phyloP scores from a whole-genome alignment of 352 stramenopile genomes.

The Elongisporangium prolatum region DNA sequence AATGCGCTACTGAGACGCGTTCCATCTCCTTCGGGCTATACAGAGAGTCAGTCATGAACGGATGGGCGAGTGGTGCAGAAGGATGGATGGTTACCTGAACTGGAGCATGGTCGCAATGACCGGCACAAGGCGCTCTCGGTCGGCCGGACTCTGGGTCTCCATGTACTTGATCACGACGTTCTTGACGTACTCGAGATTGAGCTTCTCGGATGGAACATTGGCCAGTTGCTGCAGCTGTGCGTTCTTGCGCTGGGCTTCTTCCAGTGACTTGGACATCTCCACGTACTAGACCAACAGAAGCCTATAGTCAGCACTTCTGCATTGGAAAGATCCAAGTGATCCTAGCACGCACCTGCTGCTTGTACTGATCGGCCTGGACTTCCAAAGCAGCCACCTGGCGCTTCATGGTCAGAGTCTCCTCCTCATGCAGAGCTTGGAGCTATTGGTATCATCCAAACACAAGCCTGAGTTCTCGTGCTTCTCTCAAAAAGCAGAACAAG shows the following conservation, averaged over 20 bases:
- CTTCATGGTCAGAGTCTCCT: conserved; percentile 39
- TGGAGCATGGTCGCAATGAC: conserved; percentile 71
- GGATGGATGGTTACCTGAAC: conserved; percentile 35
- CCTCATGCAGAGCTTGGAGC: conserved; percentile 20
- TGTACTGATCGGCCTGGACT: conserved; percentile 10
- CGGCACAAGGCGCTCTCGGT: conserved; percentile 73
- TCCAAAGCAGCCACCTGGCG: conserved; percentile 24
- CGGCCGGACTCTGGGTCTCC: conserved; percentile 55
- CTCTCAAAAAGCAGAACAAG: too few species aligned
- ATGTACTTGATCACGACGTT: conserved; percentile 88
- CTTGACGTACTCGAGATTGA: conserved; percentile 84
- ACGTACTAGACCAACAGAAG: conserved; percentile 33
- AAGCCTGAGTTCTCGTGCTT: too few species aligned
- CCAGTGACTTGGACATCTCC: conserved; percentile 28
- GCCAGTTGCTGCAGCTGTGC: conserved; percentile 44
- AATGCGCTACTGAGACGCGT: conserved; percentile 41
- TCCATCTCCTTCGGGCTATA: conserved; percentile 48
- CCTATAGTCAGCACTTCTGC: neutral
- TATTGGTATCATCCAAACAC: conserved; percentile 1
- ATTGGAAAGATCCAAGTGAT: neutral
- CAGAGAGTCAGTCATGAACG: neutral
- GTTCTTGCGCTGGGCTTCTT: conserved; percentile 54
- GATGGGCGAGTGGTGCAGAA: neutral
- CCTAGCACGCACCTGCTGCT: conserved; percentile 36
- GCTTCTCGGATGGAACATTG: conserved; percentile 26